Conservation (phyloP, 2,329 filamentous ascomycete genomes). For the Microsporum canis region DNA sequence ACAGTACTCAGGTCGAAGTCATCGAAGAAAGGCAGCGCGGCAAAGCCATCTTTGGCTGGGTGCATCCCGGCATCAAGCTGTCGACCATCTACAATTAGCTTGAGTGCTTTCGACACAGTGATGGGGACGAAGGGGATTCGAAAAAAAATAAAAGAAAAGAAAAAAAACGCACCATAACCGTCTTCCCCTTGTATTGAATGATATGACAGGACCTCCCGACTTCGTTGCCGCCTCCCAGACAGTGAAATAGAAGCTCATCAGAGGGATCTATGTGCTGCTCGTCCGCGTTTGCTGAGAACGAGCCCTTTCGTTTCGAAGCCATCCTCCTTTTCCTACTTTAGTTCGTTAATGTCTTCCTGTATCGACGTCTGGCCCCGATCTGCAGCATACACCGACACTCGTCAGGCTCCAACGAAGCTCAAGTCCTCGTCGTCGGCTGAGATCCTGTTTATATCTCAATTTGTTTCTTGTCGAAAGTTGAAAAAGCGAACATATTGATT, state of each 20-base stretch:
- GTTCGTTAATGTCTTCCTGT: neutral
- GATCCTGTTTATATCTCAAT: too few relatives aligned
- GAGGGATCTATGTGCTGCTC: conserved; percentile 87
- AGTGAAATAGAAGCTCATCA: conserved; percentile 89
- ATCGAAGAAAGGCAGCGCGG: conserved; percentile 91
- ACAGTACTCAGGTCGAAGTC: conserved; percentile 97
- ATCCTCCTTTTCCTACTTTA: conserved; percentile 39
- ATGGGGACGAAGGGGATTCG: neutral
- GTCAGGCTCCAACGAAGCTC: neutral
- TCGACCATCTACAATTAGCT: conserved; percentile 10
- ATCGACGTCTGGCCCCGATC: neutral
- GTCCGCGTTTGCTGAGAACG: conserved; percentile 34
- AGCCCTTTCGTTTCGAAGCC: conserved; percentile 85
- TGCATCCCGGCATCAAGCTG: conserved; percentile 96
- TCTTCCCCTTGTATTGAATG: conserved; percentile 98
- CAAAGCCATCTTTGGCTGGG: conserved; percentile 87
- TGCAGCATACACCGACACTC: neutral
- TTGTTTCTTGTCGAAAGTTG: too few relatives aligned
- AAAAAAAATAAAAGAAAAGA: neutral
- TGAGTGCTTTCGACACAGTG: neutral
- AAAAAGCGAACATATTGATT: neutral
- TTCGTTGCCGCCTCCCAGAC: conserved; percentile 89
- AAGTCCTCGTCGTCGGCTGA: too few relatives aligned
- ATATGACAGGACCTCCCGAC: conserved; percentile 96
- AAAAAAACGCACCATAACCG: conserved; percentile 70